Evolutionary conservation across 2,329 filamentous ascomycete genomes (phyloP).

Genomic region (Aureobasidium sp.): DNA sequence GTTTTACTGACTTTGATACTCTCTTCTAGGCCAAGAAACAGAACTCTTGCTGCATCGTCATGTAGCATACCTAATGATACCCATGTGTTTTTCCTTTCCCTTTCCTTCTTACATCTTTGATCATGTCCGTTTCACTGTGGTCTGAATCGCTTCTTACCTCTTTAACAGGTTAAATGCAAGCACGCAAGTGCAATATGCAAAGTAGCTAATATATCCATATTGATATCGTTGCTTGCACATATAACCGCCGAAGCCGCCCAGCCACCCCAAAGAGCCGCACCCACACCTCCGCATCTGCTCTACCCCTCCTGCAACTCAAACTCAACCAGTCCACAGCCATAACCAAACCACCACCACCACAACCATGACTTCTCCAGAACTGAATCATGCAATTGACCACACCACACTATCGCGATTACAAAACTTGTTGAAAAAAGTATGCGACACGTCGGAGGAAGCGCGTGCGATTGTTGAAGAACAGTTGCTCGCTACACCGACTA

Average conservation of each 20-base stretch:
- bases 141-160: neutral
- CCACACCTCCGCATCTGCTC: neutral
- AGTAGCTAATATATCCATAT: neutral
- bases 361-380: neutral
- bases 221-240: neutral
- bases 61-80: constrained; percentile 30
- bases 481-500: neutral
- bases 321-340: neutral
- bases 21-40: constrained; percentile 47
- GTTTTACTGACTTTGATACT: too few species aligned
- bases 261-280: neutral
- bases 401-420: neutral
- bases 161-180: neutral
- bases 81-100: constrained; percentile 1
- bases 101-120: neutral
- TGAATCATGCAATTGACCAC: neutral
- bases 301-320: too few species aligned
- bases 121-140: neutral
- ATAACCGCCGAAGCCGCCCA: neutral
- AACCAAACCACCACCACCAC: too few species aligned
- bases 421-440: neutral
- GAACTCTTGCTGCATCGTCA: constrained; percentile 51
- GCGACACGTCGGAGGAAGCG: neutral
- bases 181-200: neutral
- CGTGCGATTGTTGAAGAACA: neutral